Conservation (phyloP, 1,139 yeast species). For the Nakaseomyces bracarensis region DNA sequence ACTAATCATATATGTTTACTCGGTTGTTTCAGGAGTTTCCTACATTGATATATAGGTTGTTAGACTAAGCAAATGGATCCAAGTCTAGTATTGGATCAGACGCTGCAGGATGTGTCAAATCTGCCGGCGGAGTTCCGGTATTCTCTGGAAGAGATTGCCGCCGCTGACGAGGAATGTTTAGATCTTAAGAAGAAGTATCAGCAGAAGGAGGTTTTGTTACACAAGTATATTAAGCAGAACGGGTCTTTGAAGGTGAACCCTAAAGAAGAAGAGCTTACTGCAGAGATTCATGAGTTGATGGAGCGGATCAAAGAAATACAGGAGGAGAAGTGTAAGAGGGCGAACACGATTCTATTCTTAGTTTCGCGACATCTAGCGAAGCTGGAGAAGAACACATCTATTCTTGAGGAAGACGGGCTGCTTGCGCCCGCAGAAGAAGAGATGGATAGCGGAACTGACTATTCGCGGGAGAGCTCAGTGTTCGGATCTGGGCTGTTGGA, state of each 20-base stretch:
- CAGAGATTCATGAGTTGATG: constrained; percentile 65
- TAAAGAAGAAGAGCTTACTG: constrained; percentile 61
- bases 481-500: constrained; percentile 17
- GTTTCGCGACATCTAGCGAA: constrained; percentile 65
- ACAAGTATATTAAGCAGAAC: constrained; percentile 72
- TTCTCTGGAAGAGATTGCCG: constrained; percentile 68
- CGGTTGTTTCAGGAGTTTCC: neutral
- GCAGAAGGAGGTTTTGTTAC: constrained; percentile 68
- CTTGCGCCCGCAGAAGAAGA: constrained; percentile 48
- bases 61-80: constrained; percentile 47
- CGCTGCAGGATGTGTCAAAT: constrained; percentile 69
- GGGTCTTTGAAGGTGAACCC: constrained; percentile 80
- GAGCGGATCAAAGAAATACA: constrained; percentile 54
- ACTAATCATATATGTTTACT: neutral
- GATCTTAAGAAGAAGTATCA: constrained; percentile 62
- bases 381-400: constrained; percentile 68
- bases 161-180: constrained; percentile 56
- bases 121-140: constrained; percentile 85
- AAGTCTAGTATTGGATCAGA: constrained; percentile 65
- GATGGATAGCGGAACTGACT: constrained; percentile 28
- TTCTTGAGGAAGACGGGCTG: constrained; percentile 71
- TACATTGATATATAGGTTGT: neutral
- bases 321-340: constrained; percentile 66
- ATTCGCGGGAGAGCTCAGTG: constrained; percentile 25
- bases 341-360: constrained; percentile 74